phyloP scores from a whole-genome alignment of 495 filamentous ascomycete genomes.

The Rusavskia elegans region DNA sequence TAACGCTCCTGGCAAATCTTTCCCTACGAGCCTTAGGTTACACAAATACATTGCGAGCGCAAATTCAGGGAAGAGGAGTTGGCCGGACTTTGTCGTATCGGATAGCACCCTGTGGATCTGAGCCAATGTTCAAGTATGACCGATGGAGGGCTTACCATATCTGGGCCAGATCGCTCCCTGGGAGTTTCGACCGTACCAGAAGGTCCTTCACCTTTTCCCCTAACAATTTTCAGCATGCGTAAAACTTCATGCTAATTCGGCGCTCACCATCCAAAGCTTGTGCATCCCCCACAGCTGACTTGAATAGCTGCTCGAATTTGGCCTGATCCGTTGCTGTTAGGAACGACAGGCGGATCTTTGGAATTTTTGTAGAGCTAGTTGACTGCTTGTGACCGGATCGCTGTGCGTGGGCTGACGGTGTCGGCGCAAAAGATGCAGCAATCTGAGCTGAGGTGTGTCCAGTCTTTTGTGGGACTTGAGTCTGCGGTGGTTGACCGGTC shows the following conservation, averaged over 20 bases:
- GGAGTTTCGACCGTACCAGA: constrained; percentile 69
- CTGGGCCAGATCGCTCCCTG: constrained; percentile 65
- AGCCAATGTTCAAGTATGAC: background rate
- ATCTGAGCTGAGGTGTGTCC: constrained; percentile 66
- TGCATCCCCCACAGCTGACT: constrained; percentile 77
- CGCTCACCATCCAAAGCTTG: constrained; percentile 63
- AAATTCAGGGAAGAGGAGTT: constrained; percentile 95
- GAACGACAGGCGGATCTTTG: constrained; percentile 89
- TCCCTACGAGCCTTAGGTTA: constrained; percentile 80
- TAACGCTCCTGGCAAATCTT: constrained; percentile 53
- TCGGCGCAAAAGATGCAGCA: constrained; percentile 63
- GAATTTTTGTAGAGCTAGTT: constrained; percentile 48
- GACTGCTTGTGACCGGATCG: constrained; percentile 27
- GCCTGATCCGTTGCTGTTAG: constrained; percentile 91
- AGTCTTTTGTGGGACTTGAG: constrained; percentile 42
- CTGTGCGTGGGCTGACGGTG: constrained; percentile 33
- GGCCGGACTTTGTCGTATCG: constrained; percentile 92
- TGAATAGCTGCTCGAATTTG: constrained; percentile 97
- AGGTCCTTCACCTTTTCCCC: constrained; percentile 81
- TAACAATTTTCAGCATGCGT: constrained; percentile 16
- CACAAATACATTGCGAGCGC: constrained; percentile 98
- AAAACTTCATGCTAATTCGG: background rate
- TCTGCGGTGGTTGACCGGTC: constrained; percentile 28
- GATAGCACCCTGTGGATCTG: constrained; percentile 56
- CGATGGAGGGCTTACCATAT: constrained; percentile 50